phyloP scores from a whole-genome alignment of 805 yeast genomes.

The Blastobotrys americana region DNA sequence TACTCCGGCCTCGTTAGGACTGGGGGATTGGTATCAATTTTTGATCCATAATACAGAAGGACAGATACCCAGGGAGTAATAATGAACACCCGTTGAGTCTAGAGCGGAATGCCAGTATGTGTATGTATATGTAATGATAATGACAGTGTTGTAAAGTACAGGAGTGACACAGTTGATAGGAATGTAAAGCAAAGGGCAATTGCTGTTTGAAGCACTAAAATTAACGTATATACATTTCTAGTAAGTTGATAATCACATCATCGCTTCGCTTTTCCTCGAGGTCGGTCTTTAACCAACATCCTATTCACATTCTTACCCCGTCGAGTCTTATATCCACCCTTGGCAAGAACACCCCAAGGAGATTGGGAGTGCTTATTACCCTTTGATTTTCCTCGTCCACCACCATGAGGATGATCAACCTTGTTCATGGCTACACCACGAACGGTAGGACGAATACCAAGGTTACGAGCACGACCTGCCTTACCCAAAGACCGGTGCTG shows the following conservation, averaged over 20 bases:
- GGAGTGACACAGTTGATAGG: neutral
- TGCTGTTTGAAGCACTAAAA: too few species aligned
- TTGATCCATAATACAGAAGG: conserved; percentile 20
- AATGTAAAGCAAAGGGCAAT: too few species aligned
- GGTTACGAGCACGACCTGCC: conserved; percentile 90
- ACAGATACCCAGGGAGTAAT: too few species aligned
- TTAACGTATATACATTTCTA: neutral
- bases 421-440: conserved; percentile 99
- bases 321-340: conserved; percentile 91
- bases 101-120: too few species aligned
- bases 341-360: conserved; percentile 91
- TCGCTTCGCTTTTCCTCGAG: conserved; percentile 52
- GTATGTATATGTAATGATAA: neutral
- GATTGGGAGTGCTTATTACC: conserved; percentile 90
- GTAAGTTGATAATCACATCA: conserved; percentile 1
- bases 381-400: conserved; percentile 99
- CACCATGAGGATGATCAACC: conserved; percentile 97
- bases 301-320: conserved; percentile 79
- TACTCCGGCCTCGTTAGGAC: conserved; percentile 29
- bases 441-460: conserved; percentile 90
- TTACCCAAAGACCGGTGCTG: conserved; percentile 86
- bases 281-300: conserved; percentile 85
- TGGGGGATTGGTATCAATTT: conserved; percentile 36
- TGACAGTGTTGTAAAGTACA: neutral
- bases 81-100: too few species aligned